Percentiles rank a stretch among this genome's conserved stretches.
phyloP scores from a whole-genome alignment of 2,329 filamentous ascomycete genomes.

The Fusarium beomiforme region DNA sequence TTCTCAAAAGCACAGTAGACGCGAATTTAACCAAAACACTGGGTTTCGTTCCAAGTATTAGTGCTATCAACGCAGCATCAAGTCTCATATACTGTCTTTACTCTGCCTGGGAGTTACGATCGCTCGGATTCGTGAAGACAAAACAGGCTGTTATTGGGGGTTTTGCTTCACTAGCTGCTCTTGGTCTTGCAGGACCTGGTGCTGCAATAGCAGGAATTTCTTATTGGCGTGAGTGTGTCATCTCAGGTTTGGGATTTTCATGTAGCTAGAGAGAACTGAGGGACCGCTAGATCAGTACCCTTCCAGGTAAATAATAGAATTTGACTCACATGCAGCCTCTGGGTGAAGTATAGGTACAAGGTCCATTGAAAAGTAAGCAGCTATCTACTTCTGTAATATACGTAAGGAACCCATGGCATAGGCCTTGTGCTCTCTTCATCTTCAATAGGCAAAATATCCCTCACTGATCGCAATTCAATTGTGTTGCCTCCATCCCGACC shows the following conservation, averaged over 20 bases:
- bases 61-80: fast-evolving
- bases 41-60: fast-evolving
- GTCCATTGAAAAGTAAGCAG: too few relatives aligned
- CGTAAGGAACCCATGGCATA: not conserved
- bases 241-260: not conserved
- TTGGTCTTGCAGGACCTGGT: not conserved
- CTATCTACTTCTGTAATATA: not conserved
- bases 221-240: not conserved
- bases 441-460: not conserved
- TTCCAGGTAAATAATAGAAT: too few relatives aligned
- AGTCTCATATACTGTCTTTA: not conserved
- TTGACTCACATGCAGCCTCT: too few relatives aligned
- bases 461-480: fast-evolving
- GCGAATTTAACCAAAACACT: fast-evolving
- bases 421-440: not conserved
- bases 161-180: fast-evolving
- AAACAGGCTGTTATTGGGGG: not conserved
- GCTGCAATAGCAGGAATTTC: not conserved
- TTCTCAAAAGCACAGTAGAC: too few relatives aligned
- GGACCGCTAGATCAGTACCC: too few relatives aligned
- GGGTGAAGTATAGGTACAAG: too few relatives aligned
- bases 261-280: too few relatives aligned
- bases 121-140: not conserved
- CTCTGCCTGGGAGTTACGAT: not conserved
- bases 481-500: fast-evolving